Evolutionary conservation across 2,329 filamentous ascomycete genomes (phyloP).

Genomic region (Magnaporthiopsis poae): DNA sequence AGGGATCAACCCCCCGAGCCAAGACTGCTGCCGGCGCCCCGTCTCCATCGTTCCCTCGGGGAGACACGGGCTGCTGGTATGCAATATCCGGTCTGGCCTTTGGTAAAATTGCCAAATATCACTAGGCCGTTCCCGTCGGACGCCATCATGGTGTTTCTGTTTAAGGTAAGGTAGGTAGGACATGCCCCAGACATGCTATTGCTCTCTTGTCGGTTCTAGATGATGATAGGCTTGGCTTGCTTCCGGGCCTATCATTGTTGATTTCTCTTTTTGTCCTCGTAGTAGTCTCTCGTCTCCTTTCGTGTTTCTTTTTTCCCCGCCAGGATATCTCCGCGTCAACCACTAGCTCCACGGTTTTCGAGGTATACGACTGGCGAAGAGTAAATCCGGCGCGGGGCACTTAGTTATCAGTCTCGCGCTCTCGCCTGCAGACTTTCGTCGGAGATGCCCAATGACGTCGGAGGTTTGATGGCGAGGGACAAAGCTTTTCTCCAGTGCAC

Average conservation of each 20-base stretch:
- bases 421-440: constrained; percentile 74
- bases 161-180: not conserved
- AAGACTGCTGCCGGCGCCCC: not conserved
- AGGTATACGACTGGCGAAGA: constrained; percentile 95
- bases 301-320: constrained; percentile 43
- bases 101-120: not conserved
- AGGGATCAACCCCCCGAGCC: not conserved
- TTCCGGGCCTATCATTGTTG: not conserved
- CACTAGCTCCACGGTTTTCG: constrained; percentile 62
- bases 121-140: not conserved
- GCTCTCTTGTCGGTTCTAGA: not conserved
- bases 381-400: constrained; percentile 39
- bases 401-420: constrained; percentile 41
- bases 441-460: constrained; percentile 55
- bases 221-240: not conserved
- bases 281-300: not conserved
- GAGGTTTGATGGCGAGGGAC: constrained; percentile 82
- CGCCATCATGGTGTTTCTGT: not conserved
- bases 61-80: not conserved
- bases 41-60: not conserved
- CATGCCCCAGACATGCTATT: not conserved
- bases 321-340: constrained; percentile 82
- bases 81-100: not conserved
- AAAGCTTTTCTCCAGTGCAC: constrained; percentile 22
- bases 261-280: not conserved